Base-by-base conservation (phyloP, 805 yeast species). In the Kazachstania martiniae region DNA sequence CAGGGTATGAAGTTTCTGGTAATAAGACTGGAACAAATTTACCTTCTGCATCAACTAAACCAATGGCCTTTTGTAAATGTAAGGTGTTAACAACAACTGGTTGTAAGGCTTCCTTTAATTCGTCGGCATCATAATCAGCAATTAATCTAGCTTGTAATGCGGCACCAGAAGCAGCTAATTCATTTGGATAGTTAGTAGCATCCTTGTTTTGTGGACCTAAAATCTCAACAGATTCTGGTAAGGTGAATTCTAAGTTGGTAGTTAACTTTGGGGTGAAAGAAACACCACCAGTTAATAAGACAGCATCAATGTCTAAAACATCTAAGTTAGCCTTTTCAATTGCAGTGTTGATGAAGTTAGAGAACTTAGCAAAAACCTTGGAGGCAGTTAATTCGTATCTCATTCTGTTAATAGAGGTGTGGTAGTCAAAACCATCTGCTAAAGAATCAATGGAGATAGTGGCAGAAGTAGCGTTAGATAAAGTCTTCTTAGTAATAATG, bases 381-480 rank as follows among this genome's bases (percentile, higher is more conserved):
- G 91, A 77, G 32, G 85, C 84, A 35, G 82, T 77, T 43, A 89
- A 68, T 67, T 91, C 98, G 56, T 72, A 91, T 63, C 95, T 75
- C 65, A 91, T 68, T 68, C 97, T 82, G 73, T 91, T 91, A 56
- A 91, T 77, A 37, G 89, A 71, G 41, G 94, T 74, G 63, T 84
- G 87, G 75, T 78, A 91, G 63, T 91, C 98, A 56, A 68, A 74
- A 42, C 98, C 98, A 38, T 82, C 94, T 39, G 94, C 89, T 43
- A 91, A 71, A 15, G 95, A 81, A 63, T 91, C 98, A 47, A 91
- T 82, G 28, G 97, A 91, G 53, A 86, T 84, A 34, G 91, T 81
- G 28, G 96, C 79, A 31, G 85, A 67, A 48, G 77, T 77, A 35
- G 91, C 91, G 58, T 87, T 86, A 32, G 94, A 81, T 49, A 91